Evolutionary conservation across 108 stramenopile genomes (phyloP).

Genomic region (Ochromonas danica): DNA sequence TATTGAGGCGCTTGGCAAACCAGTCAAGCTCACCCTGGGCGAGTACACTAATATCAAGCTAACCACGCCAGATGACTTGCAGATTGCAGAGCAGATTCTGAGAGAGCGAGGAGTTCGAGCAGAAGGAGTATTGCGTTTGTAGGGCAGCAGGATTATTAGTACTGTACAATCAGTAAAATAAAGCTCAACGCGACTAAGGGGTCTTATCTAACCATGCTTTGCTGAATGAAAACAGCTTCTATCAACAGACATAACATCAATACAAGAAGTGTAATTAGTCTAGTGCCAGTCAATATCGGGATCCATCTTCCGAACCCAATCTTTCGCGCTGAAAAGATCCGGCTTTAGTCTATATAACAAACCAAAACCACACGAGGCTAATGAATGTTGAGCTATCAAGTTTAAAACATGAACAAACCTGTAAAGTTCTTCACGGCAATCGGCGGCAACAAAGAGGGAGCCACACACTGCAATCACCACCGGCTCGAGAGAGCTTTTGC

Average conservation of each 20-base stretch:
- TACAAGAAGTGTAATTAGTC: too few relatives aligned
- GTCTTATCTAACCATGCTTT: too few relatives aligned
- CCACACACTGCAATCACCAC: slow-evolving; percentile 8
- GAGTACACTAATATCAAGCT: slow-evolving; percentile 95
- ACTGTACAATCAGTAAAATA: too few relatives aligned
- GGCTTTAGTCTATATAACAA: slow-evolving; percentile 18
- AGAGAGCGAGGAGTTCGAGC: slow-evolving; percentile 44
- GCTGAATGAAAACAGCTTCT: too few relatives aligned
- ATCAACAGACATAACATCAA: too few relatives aligned
- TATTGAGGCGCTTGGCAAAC: slow-evolving; percentile 82
- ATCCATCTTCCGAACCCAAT: slow-evolving; percentile 5
- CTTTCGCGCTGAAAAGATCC: not conserved
- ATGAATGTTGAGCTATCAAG: too few relatives aligned
- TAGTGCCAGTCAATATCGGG: not conserved
- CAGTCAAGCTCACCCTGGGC: slow-evolving; percentile 83
- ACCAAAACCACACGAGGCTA: too few relatives aligned
- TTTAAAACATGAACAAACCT: too few relatives aligned
- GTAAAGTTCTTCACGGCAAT: not conserved
- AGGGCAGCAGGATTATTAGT: too few relatives aligned
- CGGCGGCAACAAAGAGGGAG: slow-evolving; percentile 21
- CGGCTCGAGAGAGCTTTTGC: too few relatives aligned
- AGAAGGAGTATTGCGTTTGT: too few relatives aligned
- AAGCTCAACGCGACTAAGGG: too few relatives aligned
- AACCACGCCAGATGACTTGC: slow-evolving; percentile 91
- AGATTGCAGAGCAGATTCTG: slow-evolving; percentile 79